Evolutionary conservation across 441 rosid genomes (phyloP).

Genomic region (Brassica hybrid): DNA sequence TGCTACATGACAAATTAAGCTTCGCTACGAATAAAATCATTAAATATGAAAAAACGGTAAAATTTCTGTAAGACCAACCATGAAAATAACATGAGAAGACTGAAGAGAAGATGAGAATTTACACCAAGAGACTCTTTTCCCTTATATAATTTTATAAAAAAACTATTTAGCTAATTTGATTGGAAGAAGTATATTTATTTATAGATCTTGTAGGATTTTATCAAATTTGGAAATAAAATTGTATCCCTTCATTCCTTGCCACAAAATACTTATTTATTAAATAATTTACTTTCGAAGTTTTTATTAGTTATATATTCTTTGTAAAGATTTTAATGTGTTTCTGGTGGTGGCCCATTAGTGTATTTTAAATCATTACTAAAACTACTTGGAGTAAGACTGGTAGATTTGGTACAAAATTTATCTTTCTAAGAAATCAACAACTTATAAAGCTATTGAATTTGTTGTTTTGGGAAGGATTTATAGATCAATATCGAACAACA

Average conservation of each 20-base stretch:
- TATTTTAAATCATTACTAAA: not conserved
- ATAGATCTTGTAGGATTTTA: not conserved
- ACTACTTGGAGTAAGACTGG: not conserved
- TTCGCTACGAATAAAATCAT: slow-evolving; percentile 27
- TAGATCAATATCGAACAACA: not conserved
- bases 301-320: not conserved
- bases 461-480: not conserved
- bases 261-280: not conserved
- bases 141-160: not conserved
- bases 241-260: not conserved
- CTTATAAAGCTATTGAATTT: not conserved
- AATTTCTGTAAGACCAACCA: slow-evolving; percentile 27
- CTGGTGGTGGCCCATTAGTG: not conserved
- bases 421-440: not conserved
- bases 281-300: not conserved
- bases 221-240: not conserved
- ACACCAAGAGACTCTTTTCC: slow-evolving; percentile 23
- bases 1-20: slow-evolving; percentile 44
- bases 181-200: slow-evolving; percentile 14
- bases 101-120: slow-evolving; percentile 22
- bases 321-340: not conserved
- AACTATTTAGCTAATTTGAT: not conserved
- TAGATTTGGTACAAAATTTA: not conserved
- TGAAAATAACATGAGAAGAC: slow-evolving; percentile 37
- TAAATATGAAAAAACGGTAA: slow-evolving; percentile 32